phyloP scores from a whole-genome alignment of 306 rosid genomes.

The Astragalus membranaceus region DNA sequence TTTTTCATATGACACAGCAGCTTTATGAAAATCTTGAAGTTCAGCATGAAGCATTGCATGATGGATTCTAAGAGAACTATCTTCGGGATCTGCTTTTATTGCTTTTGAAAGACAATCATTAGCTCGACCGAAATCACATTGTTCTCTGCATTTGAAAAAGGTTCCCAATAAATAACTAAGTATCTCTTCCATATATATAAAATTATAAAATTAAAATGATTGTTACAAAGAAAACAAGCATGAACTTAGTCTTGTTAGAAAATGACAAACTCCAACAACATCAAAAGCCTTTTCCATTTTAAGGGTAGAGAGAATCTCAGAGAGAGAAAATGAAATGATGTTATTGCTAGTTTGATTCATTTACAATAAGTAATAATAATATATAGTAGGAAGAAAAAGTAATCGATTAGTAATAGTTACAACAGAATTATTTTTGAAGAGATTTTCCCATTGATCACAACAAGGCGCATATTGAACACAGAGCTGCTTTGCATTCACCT shows the following conservation, averaged over 20 bases:
- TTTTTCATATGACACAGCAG: slow-evolving; percentile 68
- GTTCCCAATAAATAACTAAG: slow-evolving; percentile 8
- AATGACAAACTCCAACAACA: background rate
- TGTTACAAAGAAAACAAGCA: background rate
- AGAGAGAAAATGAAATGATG: background rate
- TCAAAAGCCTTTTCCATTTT: background rate
- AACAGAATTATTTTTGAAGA: no score
- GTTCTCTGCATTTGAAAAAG: slow-evolving; percentile 42
- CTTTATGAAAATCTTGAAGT: slow-evolving; percentile 67
- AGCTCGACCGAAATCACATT: slow-evolving; percentile 54
- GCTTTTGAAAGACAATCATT: slow-evolving; percentile 72
- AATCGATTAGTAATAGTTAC: no score
- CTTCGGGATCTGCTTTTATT: slow-evolving; percentile 70
- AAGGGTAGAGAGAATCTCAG: background rate
- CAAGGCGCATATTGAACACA: no score
- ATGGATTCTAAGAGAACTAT: slow-evolving; percentile 37
- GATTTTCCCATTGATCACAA: no score
- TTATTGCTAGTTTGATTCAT: no score
- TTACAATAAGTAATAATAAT: no score
- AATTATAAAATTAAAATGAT: background rate
- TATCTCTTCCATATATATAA: background rate
- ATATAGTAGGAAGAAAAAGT: no score
- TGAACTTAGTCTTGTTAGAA: no score
- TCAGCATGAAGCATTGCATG: slow-evolving; percentile 66
- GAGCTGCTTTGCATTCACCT: no score